These are phyloP conservation scores for Moesziomyces sp. DNA, from an alignment of 1,284 basidiomycete species.

Conservation along the genomic window DNA sequence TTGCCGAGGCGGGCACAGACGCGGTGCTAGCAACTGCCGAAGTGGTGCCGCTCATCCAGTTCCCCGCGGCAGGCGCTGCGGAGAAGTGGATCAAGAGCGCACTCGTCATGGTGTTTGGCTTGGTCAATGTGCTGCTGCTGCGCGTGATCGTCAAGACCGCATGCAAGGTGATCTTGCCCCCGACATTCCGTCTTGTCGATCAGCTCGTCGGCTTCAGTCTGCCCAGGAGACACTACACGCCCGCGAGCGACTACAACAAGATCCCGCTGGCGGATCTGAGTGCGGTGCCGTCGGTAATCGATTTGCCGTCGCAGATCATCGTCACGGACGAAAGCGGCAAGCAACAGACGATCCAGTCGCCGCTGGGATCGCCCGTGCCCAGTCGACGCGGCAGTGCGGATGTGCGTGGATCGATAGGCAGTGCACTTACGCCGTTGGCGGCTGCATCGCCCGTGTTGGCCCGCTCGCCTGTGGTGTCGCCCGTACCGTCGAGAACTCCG, in stretches of 20 bases:
- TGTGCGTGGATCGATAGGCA: background rate
- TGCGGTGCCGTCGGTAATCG: constrained; percentile 45
- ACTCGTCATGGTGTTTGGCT: constrained; percentile 72
- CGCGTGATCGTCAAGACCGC: constrained; percentile 73
- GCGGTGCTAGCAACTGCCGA: background rate
- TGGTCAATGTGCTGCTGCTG: constrained; percentile 79
- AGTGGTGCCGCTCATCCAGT: constrained; percentile 21
- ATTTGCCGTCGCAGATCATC: constrained; percentile 45
- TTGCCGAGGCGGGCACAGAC: constrained; percentile 1
- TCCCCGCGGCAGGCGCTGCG: constrained; percentile 14
- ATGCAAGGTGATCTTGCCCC: constrained; percentile 53
- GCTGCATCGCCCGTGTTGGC: constrained; percentile 2
- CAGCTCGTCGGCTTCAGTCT: constrained; percentile 54
- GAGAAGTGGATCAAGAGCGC: constrained; percentile 23
- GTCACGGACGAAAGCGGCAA: constrained; percentile 40
- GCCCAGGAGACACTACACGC: constrained; percentile 57
- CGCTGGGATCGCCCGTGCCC: constrained; percentile 7
- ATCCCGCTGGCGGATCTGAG: constrained; percentile 45
- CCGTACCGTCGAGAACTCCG: constrained; percentile 29
- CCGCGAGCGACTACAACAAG: constrained; percentile 52
- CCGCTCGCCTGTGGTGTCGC: constrained; percentile 19
- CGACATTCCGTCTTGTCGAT: constrained; percentile 50
- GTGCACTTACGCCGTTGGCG: constrained; percentile 6
- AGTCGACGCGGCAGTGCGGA: constrained; percentile 16
- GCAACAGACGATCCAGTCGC: constrained; percentile 30